A percentile compares a stretch with the other conserved stretches of the same genome.
Evolutionary conservation across 352 stramenopile genomes (phyloP).

Genomic region (Globisporangium lucens): DNA sequence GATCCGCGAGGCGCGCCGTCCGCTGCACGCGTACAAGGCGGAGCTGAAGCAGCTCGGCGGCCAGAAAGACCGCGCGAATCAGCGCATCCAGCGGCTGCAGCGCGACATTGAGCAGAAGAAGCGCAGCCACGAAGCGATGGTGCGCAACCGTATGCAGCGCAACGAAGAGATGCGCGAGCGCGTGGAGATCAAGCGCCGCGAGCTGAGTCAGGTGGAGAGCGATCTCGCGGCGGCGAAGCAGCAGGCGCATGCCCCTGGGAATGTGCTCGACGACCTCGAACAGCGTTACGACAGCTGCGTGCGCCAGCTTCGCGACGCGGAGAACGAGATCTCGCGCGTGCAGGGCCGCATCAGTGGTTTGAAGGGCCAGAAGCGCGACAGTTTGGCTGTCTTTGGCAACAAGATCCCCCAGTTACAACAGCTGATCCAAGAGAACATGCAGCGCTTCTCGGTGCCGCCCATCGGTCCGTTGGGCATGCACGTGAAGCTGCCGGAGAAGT

Average conservation of each 20-base stretch:
- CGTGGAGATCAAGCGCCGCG: constrained; percentile 45
- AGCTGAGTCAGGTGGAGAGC: constrained; percentile 35
- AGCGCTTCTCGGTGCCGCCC: constrained; percentile 56
- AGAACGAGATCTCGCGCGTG: constrained; percentile 42
- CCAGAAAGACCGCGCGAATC: constrained; percentile 46
- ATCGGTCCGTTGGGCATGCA: constrained; percentile 75
- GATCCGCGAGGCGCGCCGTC: constrained; percentile 61
- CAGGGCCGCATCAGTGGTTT: constrained; percentile 49
- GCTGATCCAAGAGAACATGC: constrained; percentile 66
- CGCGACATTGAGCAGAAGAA: constrained; percentile 53
- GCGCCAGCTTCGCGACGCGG: constrained; percentile 52
- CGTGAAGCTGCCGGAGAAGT: constrained; percentile 66
- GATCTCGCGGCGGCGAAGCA: constrained; percentile 42
- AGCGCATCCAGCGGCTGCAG: constrained; percentile 48
- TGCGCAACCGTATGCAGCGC: constrained; percentile 51
- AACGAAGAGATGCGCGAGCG: constrained; percentile 57
- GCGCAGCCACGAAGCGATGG: constrained; percentile 50
- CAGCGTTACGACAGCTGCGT: constrained; percentile 54
- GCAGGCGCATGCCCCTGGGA: constrained; percentile 19
- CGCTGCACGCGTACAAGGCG: constrained; percentile 61
- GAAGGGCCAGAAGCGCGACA: constrained; percentile 51
- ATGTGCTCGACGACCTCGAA: constrained; percentile 55
- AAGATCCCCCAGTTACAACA: constrained; percentile 69
- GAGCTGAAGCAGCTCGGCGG: constrained; percentile 60
- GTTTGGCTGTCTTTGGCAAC: constrained; percentile 62